Conservation (phyloP, 768 basidiomycete species). For the Boletus fagicola region DNA sequence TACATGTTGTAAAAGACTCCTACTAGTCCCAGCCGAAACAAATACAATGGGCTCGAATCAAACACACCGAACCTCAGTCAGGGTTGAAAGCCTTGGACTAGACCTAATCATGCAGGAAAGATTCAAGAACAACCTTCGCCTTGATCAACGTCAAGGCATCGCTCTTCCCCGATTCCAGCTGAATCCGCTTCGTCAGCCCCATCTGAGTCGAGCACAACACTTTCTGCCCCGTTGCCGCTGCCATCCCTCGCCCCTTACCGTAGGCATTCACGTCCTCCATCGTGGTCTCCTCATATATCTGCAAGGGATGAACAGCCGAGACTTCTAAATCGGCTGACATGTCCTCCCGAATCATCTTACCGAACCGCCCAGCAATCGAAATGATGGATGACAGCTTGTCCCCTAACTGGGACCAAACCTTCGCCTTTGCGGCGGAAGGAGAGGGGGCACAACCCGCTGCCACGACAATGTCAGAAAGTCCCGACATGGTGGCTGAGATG, state of each 20-base stretch:
- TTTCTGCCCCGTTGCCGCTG: neutral
- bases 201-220: slow-evolving; percentile 14
- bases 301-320: neutral
- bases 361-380: neutral
- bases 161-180: neutral
- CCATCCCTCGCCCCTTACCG: neutral
- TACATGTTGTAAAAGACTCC: neutral
- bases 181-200: slow-evolving; percentile 14
- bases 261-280: slow-evolving; percentile 8
- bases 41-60: neutral
- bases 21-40: neutral
- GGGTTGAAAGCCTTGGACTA: neutral
- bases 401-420: slow-evolving; percentile 1
- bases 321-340: slow-evolving; percentile 12
- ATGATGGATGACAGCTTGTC: slow-evolving; percentile 7
- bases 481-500: neutral
- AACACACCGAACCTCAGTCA: neutral
- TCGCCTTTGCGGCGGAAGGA: neutral
- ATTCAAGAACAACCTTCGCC: slow-evolving; percentile 14
- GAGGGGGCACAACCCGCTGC: slow-evolving; percentile 7
- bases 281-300: slow-evolving; percentile 4
- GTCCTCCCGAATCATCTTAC: slow-evolving; percentile 10
- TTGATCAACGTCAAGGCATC: slow-evolving; percentile 4
- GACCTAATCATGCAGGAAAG: slow-evolving; percentile 3
- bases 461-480: slow-evolving; percentile 8